Evolutionary conservation across 148 eudicot genomes (phyloP).

Genomic region (Vaccinium macrocarpon): DNA sequence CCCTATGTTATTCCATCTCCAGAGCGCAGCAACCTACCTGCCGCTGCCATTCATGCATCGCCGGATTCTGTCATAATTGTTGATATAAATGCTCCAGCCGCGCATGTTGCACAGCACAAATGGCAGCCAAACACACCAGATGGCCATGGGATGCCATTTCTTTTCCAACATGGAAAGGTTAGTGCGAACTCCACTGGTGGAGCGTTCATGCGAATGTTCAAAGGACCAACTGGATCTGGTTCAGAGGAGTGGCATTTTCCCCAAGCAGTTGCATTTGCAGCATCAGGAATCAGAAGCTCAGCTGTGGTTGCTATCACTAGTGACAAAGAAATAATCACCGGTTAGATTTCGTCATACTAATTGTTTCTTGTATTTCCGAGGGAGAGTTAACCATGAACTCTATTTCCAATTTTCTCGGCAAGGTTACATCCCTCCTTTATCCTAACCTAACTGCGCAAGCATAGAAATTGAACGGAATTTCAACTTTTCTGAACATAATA

Average conservation of each 20-base stretch:
- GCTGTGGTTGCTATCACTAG: slow-evolving; percentile 70
- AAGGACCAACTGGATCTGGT: slow-evolving; percentile 53
- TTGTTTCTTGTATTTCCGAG: not conserved
- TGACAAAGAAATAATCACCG: slow-evolving; percentile 88
- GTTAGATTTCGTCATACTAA: slow-evolving; percentile 29
- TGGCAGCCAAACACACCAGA: slow-evolving; percentile 99
- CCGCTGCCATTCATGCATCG: slow-evolving; percentile 83
- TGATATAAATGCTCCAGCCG: slow-evolving; percentile 87
- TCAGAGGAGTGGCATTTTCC: slow-evolving; percentile 81
- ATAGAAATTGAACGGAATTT: slow-evolving; percentile 6
- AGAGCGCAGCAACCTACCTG: slow-evolving; percentile 97
- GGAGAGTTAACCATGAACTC: not conserved
- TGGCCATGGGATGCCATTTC: slow-evolving; percentile 89
- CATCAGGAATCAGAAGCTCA: slow-evolving; percentile 82
- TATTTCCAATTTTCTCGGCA: not conserved
- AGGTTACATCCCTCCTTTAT: not conserved
- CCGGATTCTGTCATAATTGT: slow-evolving; percentile 78
- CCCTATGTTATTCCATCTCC: slow-evolving; percentile 69
- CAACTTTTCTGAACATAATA: not conserved
- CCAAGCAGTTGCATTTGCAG: slow-evolving; percentile 83
- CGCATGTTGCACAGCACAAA: slow-evolving; percentile 89
- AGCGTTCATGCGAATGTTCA: slow-evolving; percentile 90
- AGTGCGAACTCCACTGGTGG: slow-evolving; percentile 60
- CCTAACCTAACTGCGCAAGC: not conserved
- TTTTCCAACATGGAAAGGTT: slow-evolving; percentile 86